These are phyloP conservation scores for Gracilaria gracilis DNA, from an alignment of 23 red algal genomes.

Conservation along the genomic window DNA sequence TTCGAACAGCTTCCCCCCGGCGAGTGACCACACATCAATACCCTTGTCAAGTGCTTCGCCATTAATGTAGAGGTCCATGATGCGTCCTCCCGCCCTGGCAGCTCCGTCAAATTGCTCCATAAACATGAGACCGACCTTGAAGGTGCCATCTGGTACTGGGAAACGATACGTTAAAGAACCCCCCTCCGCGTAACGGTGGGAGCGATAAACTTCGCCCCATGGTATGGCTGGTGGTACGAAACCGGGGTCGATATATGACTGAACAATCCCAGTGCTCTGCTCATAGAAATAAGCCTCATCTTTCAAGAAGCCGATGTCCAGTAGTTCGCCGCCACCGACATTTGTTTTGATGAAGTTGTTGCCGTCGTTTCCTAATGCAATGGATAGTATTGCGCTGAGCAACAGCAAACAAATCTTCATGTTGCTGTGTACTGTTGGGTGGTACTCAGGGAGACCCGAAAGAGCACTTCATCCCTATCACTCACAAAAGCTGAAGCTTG, in stretches of 20 bases:
- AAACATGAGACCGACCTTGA: slow-evolving; percentile 58
- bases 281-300: slow-evolving; percentile 54
- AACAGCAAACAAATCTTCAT: slow-evolving; percentile 26
- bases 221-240: not conserved
- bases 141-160: slow-evolving; percentile 41
- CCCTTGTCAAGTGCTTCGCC: slow-evolving; percentile 34
- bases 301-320: slow-evolving; percentile 50
- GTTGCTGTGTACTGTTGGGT: not conserved
- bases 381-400: slow-evolving; percentile 6
- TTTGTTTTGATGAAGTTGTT: slow-evolving; percentile 61
- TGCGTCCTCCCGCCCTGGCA: slow-evolving; percentile 26
- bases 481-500: not conserved
- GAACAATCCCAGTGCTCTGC: slow-evolving; percentile 20
- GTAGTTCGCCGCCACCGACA: slow-evolving; percentile 27
- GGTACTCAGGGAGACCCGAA: not conserved
- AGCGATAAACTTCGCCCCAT: slow-evolving; percentile 65
- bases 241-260: slow-evolving; percentile 20
- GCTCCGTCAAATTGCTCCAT: slow-evolving; percentile 65
- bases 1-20: slow-evolving; percentile 47
- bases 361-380: slow-evolving; percentile 26
- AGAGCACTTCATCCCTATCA: not conserved
- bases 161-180: slow-evolving; percentile 48
- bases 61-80: slow-evolving; percentile 60
- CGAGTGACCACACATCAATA: slow-evolving; percentile 55
- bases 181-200: slow-evolving; percentile 48